phyloP scores from a whole-genome alignment of 768 basidiomycete species.

The Trametes elegans region DNA sequence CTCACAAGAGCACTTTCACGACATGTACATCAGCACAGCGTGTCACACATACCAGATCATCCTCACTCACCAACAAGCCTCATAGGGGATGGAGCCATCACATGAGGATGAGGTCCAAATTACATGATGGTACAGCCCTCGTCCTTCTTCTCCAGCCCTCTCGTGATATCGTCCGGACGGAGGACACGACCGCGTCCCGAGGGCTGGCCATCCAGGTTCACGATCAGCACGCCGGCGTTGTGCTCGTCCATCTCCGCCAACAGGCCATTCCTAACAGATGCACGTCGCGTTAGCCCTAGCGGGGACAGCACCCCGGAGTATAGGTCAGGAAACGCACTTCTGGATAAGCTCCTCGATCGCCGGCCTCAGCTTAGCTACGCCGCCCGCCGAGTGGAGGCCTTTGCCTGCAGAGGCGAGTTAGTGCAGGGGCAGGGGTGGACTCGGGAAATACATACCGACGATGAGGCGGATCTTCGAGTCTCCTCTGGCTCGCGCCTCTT shows the following conservation, averaged over 20 bases:
- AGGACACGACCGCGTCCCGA: conserved; percentile 40
- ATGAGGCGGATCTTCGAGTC: conserved; percentile 72
- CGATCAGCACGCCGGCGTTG: conserved; percentile 84
- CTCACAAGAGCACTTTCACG: too few relatives aligned
- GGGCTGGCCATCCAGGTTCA: conserved; percentile 53
- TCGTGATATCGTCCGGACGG: conserved; percentile 56
- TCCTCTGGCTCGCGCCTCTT: conserved; percentile 61
- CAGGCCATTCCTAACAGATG: conserved; percentile 60
- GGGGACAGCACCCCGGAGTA: background rate
- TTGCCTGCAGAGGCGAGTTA: conserved; percentile 51
- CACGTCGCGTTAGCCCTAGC: background rate
- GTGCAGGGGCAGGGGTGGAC: too few relatives aligned
- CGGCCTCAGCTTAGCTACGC: conserved; percentile 85
- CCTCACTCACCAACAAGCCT: too few relatives aligned
- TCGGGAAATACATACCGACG: conserved; percentile 57
- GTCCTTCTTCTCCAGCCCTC: conserved; percentile 47
- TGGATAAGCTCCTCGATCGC: conserved; percentile 86
- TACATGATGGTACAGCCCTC: conserved; percentile 72
- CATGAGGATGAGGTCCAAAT: too few relatives aligned
- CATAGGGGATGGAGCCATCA: too few relatives aligned
- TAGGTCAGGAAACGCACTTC: conserved; percentile 62
- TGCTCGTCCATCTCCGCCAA: conserved; percentile 71
- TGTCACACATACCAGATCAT: too few relatives aligned
- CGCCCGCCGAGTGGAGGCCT: conserved; percentile 78
- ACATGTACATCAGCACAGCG: too few relatives aligned